Percentiles rank a stretch among this genome's conserved stretches.
Conservation (phyloP, 164 flowering plant species). For the Umbilicus rupestris region DNA sequence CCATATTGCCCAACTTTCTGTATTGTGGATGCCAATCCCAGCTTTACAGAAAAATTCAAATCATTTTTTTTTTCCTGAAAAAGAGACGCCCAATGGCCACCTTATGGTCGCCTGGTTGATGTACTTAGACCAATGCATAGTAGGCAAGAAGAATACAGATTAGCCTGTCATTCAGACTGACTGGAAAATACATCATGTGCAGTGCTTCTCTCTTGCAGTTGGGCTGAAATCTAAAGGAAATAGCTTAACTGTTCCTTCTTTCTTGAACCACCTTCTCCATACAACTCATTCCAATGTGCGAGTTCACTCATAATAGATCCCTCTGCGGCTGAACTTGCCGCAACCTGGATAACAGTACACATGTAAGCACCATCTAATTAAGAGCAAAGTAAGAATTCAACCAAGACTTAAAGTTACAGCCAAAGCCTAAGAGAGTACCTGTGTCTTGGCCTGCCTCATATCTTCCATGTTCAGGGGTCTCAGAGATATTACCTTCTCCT, state of each 20-base stretch:
- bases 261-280: conserved; percentile 80
- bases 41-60: too few relatives aligned
- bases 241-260: conserved; percentile 62
- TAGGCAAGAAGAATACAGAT: too few relatives aligned
- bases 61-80: too few relatives aligned
- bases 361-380: neutral
- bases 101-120: too few relatives aligned
- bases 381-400: neutral
- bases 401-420: neutral
- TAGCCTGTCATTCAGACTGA: too few relatives aligned
- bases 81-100: too few relatives aligned
- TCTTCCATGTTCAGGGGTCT: conserved; percentile 91
- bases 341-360: conserved; percentile 35
- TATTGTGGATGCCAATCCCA: too few relatives aligned
- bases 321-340: conserved; percentile 64
- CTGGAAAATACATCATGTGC: too few relatives aligned
- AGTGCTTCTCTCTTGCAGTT: too few relatives aligned
- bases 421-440: too few relatives aligned
- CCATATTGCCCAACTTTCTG: too few relatives aligned
- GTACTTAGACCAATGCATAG: too few relatives aligned
- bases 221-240: conserved; percentile 35
- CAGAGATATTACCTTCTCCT: conserved; percentile 43
- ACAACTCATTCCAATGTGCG: conserved; percentile 71
- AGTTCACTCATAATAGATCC: conserved; percentile 61
- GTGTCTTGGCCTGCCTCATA: conserved; percentile 83